Conservation (phyloP, 495 filamentous ascomycete genomes). For the Daldinia grandis region DNA sequence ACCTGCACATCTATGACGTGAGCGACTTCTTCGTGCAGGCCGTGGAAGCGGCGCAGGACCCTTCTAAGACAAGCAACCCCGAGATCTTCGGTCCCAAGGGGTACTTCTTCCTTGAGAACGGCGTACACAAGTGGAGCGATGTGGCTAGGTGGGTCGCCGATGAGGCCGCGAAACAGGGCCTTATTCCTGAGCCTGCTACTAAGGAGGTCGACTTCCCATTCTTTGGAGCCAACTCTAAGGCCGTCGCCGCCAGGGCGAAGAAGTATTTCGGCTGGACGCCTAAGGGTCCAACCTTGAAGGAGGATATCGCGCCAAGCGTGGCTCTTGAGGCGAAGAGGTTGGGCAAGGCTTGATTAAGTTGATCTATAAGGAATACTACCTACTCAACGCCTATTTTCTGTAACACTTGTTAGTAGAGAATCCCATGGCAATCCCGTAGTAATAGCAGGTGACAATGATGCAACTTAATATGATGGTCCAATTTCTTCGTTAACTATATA, state of each 20-base stretch:
- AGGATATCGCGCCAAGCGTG: conserved; percentile 61
- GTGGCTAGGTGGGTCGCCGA: conserved; percentile 67
- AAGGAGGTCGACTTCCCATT: conserved; percentile 36
- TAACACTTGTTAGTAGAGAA: neutral
- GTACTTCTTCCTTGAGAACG: conserved; percentile 80
- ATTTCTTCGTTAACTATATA: conserved; percentile 1
- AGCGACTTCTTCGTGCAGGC: conserved; percentile 69
- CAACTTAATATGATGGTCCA: neutral
- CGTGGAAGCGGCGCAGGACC: conserved; percentile 67
- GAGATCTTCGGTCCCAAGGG: conserved; percentile 78
- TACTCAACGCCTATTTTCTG: neutral
- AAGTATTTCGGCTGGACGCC: conserved; percentile 71
- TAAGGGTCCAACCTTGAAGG: conserved; percentile 56
- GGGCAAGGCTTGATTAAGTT: conserved; percentile 36
- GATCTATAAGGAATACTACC: neutral
- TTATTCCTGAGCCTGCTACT: conserved; percentile 66
- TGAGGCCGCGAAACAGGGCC: conserved; percentile 69
- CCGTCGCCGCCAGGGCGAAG: conserved; percentile 62
- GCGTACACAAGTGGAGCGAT: conserved; percentile 73
- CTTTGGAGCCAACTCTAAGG: conserved; percentile 68
- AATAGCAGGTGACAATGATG: neutral
- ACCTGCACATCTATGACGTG: conserved; percentile 78
- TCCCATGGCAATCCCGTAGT: neutral
- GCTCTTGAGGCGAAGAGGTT: conserved; percentile 56
- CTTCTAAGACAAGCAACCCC: conserved; percentile 44